Evolutionary conservation across 129 eudicot genomes (phyloP).

Genomic region (Logfia minima): DNA sequence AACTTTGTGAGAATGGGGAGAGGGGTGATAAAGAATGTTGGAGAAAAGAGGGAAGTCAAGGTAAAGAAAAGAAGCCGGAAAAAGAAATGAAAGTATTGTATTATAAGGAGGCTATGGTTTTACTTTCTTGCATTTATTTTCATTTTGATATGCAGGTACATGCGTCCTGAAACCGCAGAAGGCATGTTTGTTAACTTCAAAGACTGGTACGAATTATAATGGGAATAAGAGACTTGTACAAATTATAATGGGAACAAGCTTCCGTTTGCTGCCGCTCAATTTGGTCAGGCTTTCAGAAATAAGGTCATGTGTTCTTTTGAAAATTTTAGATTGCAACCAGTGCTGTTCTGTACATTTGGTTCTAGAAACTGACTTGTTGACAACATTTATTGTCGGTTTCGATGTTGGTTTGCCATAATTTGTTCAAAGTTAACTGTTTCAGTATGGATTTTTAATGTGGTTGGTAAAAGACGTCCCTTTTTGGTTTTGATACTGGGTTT

Average conservation of each 20-base stretch:
- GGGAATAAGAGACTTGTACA: slow-evolving; percentile 43
- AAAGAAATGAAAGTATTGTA: too few species aligned
- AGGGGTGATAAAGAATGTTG: too few species aligned
- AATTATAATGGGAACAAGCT: slow-evolving; percentile 76
- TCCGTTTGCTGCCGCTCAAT: slow-evolving; percentile 93
- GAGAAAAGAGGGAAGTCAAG: too few species aligned
- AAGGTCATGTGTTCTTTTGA: slow-evolving; percentile 35
- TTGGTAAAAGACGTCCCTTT: too few species aligned
- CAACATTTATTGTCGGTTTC: too few species aligned
- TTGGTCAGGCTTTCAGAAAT: slow-evolving; percentile 74
- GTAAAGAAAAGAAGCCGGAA: too few species aligned
- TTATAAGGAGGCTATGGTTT: too few species aligned
- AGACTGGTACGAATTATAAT: slow-evolving; percentile 74
- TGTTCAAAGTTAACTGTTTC: too few species aligned
- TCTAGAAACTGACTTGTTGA: too few species aligned
- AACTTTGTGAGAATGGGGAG: slow-evolving; percentile 43
- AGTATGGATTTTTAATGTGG: too few species aligned
- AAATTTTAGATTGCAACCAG: background rate
- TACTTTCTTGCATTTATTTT: background rate
- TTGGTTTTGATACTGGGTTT: too few species aligned
- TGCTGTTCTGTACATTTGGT: background rate
- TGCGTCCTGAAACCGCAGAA: slow-evolving; percentile 79
- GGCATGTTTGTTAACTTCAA: slow-evolving; percentile 73
- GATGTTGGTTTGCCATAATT: too few species aligned
- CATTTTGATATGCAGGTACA: slow-evolving; percentile 41